These are phyloP conservation scores for Colletotrichum trifolii DNA, from an alignment of 2,329 filamentous ascomycete species.

Conservation along the genomic window DNA sequence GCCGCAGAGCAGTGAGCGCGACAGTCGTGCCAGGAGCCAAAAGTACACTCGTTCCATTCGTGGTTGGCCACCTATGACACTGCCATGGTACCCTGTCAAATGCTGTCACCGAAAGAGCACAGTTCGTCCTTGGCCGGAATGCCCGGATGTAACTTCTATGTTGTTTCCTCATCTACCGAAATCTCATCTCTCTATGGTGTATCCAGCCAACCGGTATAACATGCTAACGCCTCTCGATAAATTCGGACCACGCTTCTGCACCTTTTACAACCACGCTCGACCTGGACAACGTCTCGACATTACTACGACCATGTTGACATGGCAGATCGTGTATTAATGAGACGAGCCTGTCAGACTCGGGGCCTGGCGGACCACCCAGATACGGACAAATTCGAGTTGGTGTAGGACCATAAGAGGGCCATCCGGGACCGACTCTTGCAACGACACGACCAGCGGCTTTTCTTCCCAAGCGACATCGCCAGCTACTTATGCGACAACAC, in stretches of 20 bases:
- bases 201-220: constrained; percentile 14
- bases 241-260: constrained; percentile 5
- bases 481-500: constrained; percentile 16
- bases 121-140: constrained; percentile 8
- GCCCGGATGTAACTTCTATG: constrained; percentile 25
- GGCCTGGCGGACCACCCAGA: background rate
- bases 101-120: too few relatives aligned
- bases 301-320: background rate
- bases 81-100: too few relatives aligned
- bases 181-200: constrained; percentile 26
- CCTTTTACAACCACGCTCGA: background rate
- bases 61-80: too few relatives aligned
- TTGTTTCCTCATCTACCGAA: constrained; percentile 15
- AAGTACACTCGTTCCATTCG: too few relatives aligned
- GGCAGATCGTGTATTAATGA: constrained; percentile 20
- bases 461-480: background rate
- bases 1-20: too few relatives aligned
- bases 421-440: constrained; percentile 17
- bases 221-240: constrained; percentile 33
- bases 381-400: background rate
- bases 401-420: constrained; percentile 16
- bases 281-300: constrained; percentile 6
- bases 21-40: too few relatives aligned
- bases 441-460: constrained; percentile 9
- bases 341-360: constrained; percentile 3